Conservation (phyloP, 2,329 filamentous ascomycete species). For the Colletotrichum sojae region DNA sequence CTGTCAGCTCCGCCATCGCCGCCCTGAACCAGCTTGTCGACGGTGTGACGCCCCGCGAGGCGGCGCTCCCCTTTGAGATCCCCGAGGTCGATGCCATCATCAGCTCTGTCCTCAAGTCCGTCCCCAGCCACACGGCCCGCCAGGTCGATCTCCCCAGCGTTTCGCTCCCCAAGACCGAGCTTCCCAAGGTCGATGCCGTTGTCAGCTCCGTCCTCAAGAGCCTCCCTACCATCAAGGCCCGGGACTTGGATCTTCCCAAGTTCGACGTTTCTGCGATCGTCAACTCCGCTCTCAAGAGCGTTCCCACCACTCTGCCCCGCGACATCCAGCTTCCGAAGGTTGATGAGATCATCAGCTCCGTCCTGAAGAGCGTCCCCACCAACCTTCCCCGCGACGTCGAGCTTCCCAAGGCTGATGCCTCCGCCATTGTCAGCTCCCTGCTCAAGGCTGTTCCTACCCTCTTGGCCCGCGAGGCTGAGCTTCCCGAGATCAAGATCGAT, state of each 20-base stretch:
- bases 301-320: not conserved
- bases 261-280: not conserved
- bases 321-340: not conserved
- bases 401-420: not conserved
- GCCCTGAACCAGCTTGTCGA: no score
- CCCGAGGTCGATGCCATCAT: not conserved
- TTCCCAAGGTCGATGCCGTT: not conserved
- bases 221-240: no score
- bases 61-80: not conserved
- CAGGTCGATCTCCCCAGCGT: not conserved
- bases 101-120: slow-evolving; percentile 1
- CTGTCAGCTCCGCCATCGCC: not conserved
- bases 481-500: not conserved
- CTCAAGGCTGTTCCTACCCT: not conserved
- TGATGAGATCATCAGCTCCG: not conserved
- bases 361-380: not conserved
- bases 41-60: not conserved
- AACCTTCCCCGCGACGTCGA: not conserved
- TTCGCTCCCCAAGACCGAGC: not conserved
- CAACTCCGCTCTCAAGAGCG: not conserved
- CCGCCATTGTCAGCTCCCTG: not conserved
- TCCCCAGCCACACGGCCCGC: not conserved
- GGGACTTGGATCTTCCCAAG: not conserved
- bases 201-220: not conserved
- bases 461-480: not conserved